Base-by-base conservation (phyloP, 768 basidiomycete genomes). In the Phlegmacium glaucopus region DNA sequence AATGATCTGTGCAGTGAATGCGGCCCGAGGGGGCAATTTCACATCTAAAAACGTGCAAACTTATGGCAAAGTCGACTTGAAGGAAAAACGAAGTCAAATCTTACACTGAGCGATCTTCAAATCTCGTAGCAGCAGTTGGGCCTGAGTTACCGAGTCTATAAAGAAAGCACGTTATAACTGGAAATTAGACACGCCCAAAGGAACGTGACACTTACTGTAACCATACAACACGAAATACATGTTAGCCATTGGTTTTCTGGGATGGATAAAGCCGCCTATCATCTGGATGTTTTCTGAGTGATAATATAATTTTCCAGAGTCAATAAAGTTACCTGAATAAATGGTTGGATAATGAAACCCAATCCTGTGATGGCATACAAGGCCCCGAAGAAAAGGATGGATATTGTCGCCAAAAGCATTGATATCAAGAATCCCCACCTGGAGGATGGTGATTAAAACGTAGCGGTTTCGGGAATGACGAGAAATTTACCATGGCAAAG, bases 211-310 rank as follows among this genome's bases (percentile, higher is more conserved):
- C 67, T 59, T 29, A 75, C 74, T 75, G 52, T 74, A 76, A 42
- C 77, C 67, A 55, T 68, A 77, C 35, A 80, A 62, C 37, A 74
- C 66, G 48, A 77, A 76, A 60, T 83, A 84, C 68, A 86, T 79
- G 60, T 85, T 86, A n/a, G 83, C 82, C 47, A 82, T 77, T 1
- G 82, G 81, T 52, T 77, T 78, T 17, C 82, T 80, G 6, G 82
- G 78, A 55, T 77, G 75, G 25, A 82, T 67, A 28, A 74, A 75
- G 3, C 76, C 77, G n/a, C 76, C 78, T 15, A 80, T 74, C 78
- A 82, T 82, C 74, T 80, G 65, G 59, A 52, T 68, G 18, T 45
- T 62, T 61, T 60, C 65, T 59, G 61, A 65, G 11, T 64, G 62
- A 47, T 64, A 58, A 34, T 59, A 12, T 22, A 39, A 13, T 36